A percentile compares a stretch with the other conserved stretches of the same genome.
Conservation (phyloP, 2,329 filamentous ascomycete genomes). For the Parafenestella ontariensis region DNA sequence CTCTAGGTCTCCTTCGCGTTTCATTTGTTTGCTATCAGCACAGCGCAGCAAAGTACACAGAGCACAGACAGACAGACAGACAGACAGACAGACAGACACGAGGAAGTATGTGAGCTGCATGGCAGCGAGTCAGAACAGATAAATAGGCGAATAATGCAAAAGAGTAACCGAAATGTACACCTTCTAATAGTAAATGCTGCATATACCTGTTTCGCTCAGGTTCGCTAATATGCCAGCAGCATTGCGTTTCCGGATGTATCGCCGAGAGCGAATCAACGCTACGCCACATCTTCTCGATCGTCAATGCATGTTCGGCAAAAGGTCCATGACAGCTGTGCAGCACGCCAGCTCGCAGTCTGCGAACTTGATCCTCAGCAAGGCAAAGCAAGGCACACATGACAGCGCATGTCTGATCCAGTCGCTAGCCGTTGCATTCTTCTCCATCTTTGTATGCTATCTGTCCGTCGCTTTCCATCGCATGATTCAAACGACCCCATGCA, state of each 20-base stretch:
- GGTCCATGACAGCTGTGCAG: not conserved
- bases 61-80: not conserved
- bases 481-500: too few species aligned
- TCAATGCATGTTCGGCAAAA: constrained; percentile 9
- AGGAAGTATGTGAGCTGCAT: not conserved
- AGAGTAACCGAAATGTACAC: constrained; percentile 1
- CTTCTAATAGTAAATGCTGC: constrained; percentile 6
- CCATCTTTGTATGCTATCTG: too few species aligned
- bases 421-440: not conserved
- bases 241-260: constrained; percentile 1
- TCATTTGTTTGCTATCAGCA: constrained; percentile 20
- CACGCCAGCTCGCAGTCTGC: not conserved
- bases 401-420: not conserved
- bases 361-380: constrained; percentile 6
- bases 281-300: constrained; percentile 18
- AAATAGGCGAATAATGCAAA: constrained; percentile 19
- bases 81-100: not conserved
- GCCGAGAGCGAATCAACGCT: constrained; percentile 17
- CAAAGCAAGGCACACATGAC: not conserved
- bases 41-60: constrained; percentile 10
- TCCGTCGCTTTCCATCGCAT: too few species aligned
- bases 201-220: constrained; percentile 5
- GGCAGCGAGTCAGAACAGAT: not conserved
- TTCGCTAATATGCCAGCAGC: constrained; percentile 3
- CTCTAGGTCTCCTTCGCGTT: constrained; percentile 12